Base-by-base conservation (phyloP, 2,329 filamentous ascomycete species). In the Pseudogymnoascus destructans region DNA sequence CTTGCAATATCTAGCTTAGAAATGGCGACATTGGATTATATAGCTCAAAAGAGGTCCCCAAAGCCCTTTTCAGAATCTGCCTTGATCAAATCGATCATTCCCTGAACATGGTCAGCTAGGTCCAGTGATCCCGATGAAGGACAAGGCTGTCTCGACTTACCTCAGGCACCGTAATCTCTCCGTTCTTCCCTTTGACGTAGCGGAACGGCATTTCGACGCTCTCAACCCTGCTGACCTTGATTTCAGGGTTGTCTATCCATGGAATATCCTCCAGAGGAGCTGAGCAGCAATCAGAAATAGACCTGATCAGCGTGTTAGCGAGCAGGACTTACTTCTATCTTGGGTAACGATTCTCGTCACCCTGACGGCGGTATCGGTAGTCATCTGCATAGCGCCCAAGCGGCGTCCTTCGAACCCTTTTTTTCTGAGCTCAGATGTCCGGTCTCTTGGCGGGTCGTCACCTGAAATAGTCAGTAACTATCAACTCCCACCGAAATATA, bases 161-260 rank as follows among this genome's bases (percentile, higher is more conserved):
- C 75, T 87, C 79, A 19, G 93, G 93, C 90, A 98, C 95, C 60
- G 96, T 84, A 0, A 91, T 89, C 64, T 88, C 77, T 46, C 87
- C 89, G 59, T 87, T 76, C 9, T 80, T 74, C 57, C 79, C 84
- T 68, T 81, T 85, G 56, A 98, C 91, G 69, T 98, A 98, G 64
- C 93, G 88, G 73, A 98, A 98, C 0, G 93, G 93, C 93, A 98
- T 97, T 71, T 95, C 80, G 0, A 91, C 95, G 70, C 87, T 93
- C 74, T 98, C 93, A 68, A 95, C 85, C 69, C 93, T 85, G 70
- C 88, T 89, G 70, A 97, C 86, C 68, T 85, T 85, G 68, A 98
- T 80, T 69, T 97, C 92, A 0, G 93, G 93, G 67, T 88, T 84
- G 70, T 97, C 91, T 32, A 93, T 71, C 69, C 93, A 96, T 1